Conservation (phyloP, 495 filamentous ascomycete genomes). For the Penicillium nucicola region DNA sequence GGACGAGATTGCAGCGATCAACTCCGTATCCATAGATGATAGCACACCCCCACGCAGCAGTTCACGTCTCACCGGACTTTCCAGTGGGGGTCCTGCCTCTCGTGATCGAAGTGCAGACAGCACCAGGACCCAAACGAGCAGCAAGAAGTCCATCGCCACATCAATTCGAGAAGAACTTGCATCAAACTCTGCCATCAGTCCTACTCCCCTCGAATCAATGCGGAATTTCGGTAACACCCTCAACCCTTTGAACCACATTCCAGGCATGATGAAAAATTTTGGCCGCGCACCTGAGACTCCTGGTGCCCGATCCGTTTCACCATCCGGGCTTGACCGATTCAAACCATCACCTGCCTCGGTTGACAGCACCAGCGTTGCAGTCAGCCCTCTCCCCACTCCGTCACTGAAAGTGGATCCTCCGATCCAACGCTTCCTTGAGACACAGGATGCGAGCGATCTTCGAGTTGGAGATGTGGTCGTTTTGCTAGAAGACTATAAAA, state of each 20-base stretch:
- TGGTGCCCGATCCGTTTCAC: conserved; percentile 15
- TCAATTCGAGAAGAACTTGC: conserved; percentile 25
- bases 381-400: conserved; percentile 14
- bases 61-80: conserved; percentile 48
- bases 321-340: conserved; percentile 28
- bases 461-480: conserved; percentile 77
- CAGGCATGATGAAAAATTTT: conserved; percentile 72
- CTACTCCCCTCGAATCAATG: conserved; percentile 72
- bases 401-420: conserved; percentile 61
- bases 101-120: conserved; percentile 80
- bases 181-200: conserved; percentile 22
- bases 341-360: conserved; percentile 26
- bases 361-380: conserved; percentile 15
- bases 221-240: conserved; percentile 77
- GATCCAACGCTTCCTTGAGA: conserved; percentile 75
- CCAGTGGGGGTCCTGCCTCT: conserved; percentile 56
- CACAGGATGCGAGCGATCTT: conserved; percentile 73
- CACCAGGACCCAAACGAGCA: conserved; percentile 52
- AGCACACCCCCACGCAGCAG: conserved; percentile 27
- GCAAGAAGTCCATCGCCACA: conserved; percentile 24
- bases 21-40: conserved; percentile 38
- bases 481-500: conserved; percentile 82
- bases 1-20: conserved; percentile 43
- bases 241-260: conserved; percentile 79
- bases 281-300: conserved; percentile 53